A percentile compares a stretch with the other conserved stretches of the same genome.
Conservation (phyloP, 2,329 filamentous ascomycete species). For the Aspergillus amoenus region DNA sequence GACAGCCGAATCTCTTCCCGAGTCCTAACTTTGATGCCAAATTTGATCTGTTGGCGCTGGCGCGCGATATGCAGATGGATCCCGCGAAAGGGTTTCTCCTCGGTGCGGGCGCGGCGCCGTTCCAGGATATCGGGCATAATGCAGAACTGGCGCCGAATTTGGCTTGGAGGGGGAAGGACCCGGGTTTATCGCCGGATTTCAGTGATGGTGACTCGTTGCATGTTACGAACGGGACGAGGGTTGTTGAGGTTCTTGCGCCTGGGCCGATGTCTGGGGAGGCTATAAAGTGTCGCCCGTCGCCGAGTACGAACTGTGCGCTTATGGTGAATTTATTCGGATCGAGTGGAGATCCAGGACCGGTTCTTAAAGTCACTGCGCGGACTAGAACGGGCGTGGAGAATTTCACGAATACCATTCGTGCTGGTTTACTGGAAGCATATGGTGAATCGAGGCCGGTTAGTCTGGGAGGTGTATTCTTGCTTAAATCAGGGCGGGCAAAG, state of each 20-base stretch:
- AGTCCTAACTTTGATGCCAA: conserved; percentile 33
- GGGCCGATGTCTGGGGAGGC: background rate
- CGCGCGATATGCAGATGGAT: conserved; percentile 39
- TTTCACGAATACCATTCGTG: conserved; percentile 3
- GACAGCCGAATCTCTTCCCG: conserved; percentile 44
- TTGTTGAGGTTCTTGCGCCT: background rate
- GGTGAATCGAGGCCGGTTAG: conserved; percentile 35
- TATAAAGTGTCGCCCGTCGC: conserved; percentile 5
- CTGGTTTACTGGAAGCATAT: conserved; percentile 21
- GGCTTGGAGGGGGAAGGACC: background rate
- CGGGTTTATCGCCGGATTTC: background rate
- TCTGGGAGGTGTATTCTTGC: conserved; percentile 44
- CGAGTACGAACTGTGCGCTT: conserved; percentile 37
- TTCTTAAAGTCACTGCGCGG: conserved; percentile 38
- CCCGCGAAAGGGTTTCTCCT: conserved; percentile 33
- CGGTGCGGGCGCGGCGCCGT: conserved; percentile 47
- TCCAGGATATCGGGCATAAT: conserved; percentile 44
- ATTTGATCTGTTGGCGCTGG: conserved; percentile 28
- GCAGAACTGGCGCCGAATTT: conserved; percentile 45
- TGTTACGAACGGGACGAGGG: background rate
- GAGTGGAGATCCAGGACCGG: conserved; percentile 31
- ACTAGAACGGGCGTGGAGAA: conserved; percentile 16
- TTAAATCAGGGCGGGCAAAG: conserved; percentile 37
- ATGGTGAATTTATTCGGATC: conserved; percentile 48
- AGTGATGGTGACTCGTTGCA: background rate